These are phyloP conservation scores for Juglanconis sp. DNA, from an alignment of 2,329 filamentous ascomycete species.

Conservation along the genomic window DNA sequence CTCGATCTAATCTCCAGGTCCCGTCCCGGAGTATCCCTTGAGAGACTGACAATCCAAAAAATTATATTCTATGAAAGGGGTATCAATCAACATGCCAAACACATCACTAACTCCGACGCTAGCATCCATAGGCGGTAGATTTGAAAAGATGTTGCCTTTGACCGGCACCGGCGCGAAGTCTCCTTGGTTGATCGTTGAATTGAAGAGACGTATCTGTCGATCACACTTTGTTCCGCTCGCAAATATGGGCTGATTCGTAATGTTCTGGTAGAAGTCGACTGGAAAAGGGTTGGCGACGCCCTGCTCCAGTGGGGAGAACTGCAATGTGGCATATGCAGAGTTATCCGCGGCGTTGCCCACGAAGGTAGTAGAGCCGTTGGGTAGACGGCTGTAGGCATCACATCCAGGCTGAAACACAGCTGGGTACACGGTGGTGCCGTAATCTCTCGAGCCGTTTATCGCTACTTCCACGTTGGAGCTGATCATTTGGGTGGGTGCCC, in stretches of 20 bases:
- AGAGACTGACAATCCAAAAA: slow-evolving; percentile 27
- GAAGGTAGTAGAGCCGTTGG: slow-evolving; percentile 27
- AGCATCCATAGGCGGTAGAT: slow-evolving; percentile 22
- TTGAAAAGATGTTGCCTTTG: slow-evolving; percentile 23
- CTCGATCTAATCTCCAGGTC: slow-evolving; percentile 11
- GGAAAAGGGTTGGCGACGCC: slow-evolving; percentile 29
- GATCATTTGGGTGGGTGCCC: slow-evolving; percentile 45
- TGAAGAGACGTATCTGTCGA: slow-evolving; percentile 33
- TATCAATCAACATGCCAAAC: slow-evolving; percentile 29
- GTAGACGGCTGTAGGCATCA: slow-evolving; percentile 42
- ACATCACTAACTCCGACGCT: slow-evolving; percentile 21
- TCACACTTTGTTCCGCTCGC: slow-evolving; percentile 43
- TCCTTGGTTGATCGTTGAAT: slow-evolving; percentile 26
- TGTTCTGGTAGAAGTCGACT: slow-evolving; percentile 43
- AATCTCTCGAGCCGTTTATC: slow-evolving; percentile 40
- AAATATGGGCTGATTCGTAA: slow-evolving; percentile 55
- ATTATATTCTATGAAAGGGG: slow-evolving; percentile 33
- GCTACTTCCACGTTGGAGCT: slow-evolving; percentile 39
- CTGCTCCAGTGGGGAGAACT: slow-evolving; percentile 21
- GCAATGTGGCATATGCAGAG: slow-evolving; percentile 28
- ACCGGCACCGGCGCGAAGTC: slow-evolving; percentile 25
- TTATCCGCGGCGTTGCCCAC: slow-evolving; percentile 19
- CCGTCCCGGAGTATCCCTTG: slow-evolving; percentile 25
- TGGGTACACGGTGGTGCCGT: slow-evolving; percentile 42
- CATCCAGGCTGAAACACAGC: slow-evolving; percentile 44